phyloP scores from a whole-genome alignment of 2,329 filamentous ascomycete genomes.

The Paramyrothecium sp. region DNA sequence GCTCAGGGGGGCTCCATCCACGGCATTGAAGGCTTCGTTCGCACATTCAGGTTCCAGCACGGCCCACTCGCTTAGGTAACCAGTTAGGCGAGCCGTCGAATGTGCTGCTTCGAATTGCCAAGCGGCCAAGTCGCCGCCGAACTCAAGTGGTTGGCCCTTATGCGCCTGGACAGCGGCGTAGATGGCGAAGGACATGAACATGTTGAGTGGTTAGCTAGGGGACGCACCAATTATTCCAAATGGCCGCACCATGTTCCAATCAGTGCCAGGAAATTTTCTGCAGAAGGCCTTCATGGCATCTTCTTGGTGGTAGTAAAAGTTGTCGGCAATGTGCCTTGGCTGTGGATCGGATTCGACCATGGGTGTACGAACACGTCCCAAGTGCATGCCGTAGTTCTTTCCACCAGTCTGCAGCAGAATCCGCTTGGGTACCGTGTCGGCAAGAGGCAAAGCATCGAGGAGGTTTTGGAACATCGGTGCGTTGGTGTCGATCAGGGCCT shows the following conservation, averaged over 20 bases:
- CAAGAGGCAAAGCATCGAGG: not conserved
- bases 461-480: conserved; percentile 3
- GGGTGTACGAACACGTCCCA: conserved; percentile 3
- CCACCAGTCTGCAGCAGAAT: conserved; percentile 6
- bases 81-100: not conserved
- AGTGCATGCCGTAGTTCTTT: conserved; percentile 8
- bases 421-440: not conserved
- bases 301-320: conserved; percentile 6
- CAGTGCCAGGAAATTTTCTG: not conserved
- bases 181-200: not conserved
- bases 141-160: not conserved
- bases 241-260: conserved; percentile 3
- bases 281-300: not conserved
- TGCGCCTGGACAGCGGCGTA: conserved; percentile 3
- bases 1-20: not conserved
- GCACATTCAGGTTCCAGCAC: conserved; percentile 3
- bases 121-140: not conserved
- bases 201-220: not conserved
- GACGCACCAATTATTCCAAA: not conserved
- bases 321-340: not conserved
- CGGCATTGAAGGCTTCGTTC: conserved; percentile 4
- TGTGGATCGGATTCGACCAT: conserved; percentile 6
- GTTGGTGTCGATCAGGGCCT: not conserved
- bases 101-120: conserved; percentile 1
- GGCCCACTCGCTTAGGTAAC: conserved; percentile 5